A percentile compares a stretch with the other conserved stretches of the same genome.
Conservation (phyloP, 2,329 filamentous ascomycete species). For the Macroventuria anomochaeta region DNA sequence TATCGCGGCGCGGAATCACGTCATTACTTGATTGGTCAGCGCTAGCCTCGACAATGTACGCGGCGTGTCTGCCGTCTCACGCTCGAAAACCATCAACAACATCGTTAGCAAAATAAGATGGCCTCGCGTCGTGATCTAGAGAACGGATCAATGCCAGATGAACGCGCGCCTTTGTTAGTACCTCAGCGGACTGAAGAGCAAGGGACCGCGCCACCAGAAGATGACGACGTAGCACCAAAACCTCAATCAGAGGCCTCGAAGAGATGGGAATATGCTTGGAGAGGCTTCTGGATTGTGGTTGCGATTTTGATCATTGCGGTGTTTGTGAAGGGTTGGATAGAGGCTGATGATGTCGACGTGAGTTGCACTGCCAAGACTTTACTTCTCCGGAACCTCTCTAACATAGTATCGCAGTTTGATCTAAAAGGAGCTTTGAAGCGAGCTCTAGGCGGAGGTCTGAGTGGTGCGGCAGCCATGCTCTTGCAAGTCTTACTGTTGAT, state of each 20-base stretch:
- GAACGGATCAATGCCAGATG: conserved; percentile 12
- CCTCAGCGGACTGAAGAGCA: conserved; percentile 7
- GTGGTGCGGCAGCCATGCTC: conserved; percentile 40
- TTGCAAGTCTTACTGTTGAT: conserved; percentile 40
- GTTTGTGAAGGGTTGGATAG: conserved; percentile 39
- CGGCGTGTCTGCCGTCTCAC: too few relatives aligned
- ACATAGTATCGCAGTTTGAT: conserved; percentile 26
- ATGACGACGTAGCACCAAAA: conserved; percentile 16
- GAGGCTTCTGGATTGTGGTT: conserved; percentile 20
- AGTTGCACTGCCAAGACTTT: conserved; percentile 1
- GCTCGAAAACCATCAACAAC: not conserved
- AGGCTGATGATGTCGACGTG: conserved; percentile 37
- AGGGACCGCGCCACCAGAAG: conserved; percentile 1
- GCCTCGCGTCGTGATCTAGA: conserved; percentile 21
- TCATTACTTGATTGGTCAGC: conserved; percentile 20
- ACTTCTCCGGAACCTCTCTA: not conserved
- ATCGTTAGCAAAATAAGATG: conserved; percentile 14
- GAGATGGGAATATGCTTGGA: conserved; percentile 30
- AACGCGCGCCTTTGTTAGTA: conserved; percentile 33
- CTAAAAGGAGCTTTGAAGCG: conserved; percentile 35
- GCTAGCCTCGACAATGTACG: not conserved
- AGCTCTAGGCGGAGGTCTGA: conserved; percentile 37
- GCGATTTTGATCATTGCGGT: conserved; percentile 24
- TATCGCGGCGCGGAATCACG: conserved; percentile 15
- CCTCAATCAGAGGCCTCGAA: conserved; percentile 20